phyloP scores from a whole-genome alignment of 2,329 filamentous ascomycete genomes.

The Boeremia lycopersici region DNA sequence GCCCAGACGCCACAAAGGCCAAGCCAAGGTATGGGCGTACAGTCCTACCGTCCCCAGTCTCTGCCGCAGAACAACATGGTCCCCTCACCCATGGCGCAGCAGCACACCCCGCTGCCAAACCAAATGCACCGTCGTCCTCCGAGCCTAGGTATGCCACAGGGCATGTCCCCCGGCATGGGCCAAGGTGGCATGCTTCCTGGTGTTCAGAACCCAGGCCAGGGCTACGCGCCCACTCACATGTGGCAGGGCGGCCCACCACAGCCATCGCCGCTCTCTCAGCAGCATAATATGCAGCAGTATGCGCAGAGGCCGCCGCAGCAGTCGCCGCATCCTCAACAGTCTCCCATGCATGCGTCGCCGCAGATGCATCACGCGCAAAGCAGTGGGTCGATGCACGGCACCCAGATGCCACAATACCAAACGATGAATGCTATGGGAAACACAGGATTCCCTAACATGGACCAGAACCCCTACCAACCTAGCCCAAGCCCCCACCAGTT shows the following conservation, averaged over 20 bases:
- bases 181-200: constrained; percentile 45
- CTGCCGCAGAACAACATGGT: constrained; percentile 74
- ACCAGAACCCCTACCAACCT: constrained; percentile 57
- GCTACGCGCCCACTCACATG: constrained; percentile 55
- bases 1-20: constrained; percentile 64
- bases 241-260: constrained; percentile 55
- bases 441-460: constrained; percentile 53
- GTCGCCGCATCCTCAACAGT: constrained; percentile 54
- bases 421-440: constrained; percentile 54
- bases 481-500: constrained; percentile 55
- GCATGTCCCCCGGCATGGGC: constrained; percentile 45
- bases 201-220: constrained; percentile 53
- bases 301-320: constrained; percentile 51
- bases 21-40: constrained; percentile 66
- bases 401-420: constrained; percentile 53
- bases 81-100: constrained; percentile 74
- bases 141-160: constrained; percentile 53
- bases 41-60: constrained; percentile 72
- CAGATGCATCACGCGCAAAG: constrained; percentile 54
- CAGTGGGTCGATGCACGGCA: constrained; percentile 51
- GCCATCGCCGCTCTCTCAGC: constrained; percentile 55
- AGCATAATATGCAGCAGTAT: constrained; percentile 54
- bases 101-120: constrained; percentile 65
- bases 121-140: constrained; percentile 72
- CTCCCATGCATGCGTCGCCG: constrained; percentile 57